Conservation (phyloP, 495 filamentous ascomycete genomes). For the Aspergillus campestris region DNA sequence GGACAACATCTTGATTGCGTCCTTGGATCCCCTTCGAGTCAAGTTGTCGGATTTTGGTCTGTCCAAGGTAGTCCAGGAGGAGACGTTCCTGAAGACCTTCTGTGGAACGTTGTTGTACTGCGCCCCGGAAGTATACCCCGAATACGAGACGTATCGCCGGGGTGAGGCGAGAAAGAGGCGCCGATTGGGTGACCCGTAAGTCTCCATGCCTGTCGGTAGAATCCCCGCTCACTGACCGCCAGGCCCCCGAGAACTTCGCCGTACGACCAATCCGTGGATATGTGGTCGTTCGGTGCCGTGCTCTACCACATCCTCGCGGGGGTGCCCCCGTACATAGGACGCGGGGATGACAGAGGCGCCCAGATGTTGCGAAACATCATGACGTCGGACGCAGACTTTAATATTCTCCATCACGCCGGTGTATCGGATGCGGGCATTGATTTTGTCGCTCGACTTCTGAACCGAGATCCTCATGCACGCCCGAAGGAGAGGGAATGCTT, state of each 20-base stretch:
- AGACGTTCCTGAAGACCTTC: conserved; percentile 91
- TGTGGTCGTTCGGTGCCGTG: conserved; percentile 91
- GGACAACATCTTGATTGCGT: conserved; percentile 85
- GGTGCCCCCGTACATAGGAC: conserved; percentile 68
- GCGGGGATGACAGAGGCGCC: conserved; percentile 44
- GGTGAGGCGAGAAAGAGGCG: conserved; percentile 43
- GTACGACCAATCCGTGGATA: conserved; percentile 84
- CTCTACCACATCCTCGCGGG: conserved; percentile 72
- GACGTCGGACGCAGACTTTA: conserved; percentile 55
- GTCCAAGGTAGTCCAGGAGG: conserved; percentile 82
- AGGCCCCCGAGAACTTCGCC: conserved; percentile 43
- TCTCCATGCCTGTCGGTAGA: background rate
- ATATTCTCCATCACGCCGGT: conserved; percentile 42
- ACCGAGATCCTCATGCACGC: conserved; percentile 59
- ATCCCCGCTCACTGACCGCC: conserved; percentile 11
- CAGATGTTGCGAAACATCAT: conserved; percentile 79
- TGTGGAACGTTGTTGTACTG: conserved; percentile 95
- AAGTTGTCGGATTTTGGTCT: conserved; percentile 95
- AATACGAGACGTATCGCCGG: conserved; percentile 50
- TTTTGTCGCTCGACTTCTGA: conserved; percentile 68
- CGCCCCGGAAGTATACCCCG: conserved; percentile 89
- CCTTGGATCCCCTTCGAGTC: conserved; percentile 61
- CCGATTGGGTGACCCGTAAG: conserved; percentile 41
- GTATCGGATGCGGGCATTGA: conserved; percentile 60
- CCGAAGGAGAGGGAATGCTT: conserved; percentile 57